These are phyloP conservation scores for Phialophora expanda DNA, from an alignment of 2,329 filamentous ascomycete species.

Conservation along the genomic window DNA sequence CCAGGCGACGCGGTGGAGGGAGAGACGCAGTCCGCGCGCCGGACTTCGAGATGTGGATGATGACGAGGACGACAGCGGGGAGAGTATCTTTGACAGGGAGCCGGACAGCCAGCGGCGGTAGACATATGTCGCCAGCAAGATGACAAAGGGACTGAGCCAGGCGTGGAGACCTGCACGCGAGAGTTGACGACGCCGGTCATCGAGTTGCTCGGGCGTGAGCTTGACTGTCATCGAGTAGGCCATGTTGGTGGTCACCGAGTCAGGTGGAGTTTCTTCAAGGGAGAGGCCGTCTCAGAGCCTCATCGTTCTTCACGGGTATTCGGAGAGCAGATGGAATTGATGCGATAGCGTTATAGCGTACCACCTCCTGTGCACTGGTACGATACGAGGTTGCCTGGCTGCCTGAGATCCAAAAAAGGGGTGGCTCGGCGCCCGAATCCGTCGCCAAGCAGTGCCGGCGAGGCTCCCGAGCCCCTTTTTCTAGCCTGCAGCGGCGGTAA, in stretches of 20 bases:
- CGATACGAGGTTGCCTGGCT: background rate
- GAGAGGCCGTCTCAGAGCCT: background rate
- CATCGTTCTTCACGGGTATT: background rate
- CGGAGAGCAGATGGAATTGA: background rate
- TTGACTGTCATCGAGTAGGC: slow-evolving; percentile 57
- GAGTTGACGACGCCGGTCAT: slow-evolving; percentile 58
- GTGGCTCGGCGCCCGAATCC: background rate
- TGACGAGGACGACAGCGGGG: background rate
- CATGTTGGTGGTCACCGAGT: slow-evolving; percentile 5
- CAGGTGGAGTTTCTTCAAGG: background rate
- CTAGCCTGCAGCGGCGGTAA: background rate
- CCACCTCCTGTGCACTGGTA: background rate
- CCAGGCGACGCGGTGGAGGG: slow-evolving; percentile 29
- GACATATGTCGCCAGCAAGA: slow-evolving; percentile 50
- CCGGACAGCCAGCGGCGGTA: slow-evolving; percentile 36
- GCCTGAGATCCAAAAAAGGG: background rate
- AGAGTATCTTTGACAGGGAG: slow-evolving; percentile 22
- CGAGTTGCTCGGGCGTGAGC: slow-evolving; percentile 56
- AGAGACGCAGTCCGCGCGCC: slow-evolving; percentile 2
- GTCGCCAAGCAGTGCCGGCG: background rate
- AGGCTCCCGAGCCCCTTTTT: background rate
- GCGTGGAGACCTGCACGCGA: slow-evolving; percentile 62
- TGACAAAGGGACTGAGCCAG: slow-evolving; percentile 58
- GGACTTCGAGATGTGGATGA: background rate
- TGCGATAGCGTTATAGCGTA: background rate